Conservation (phyloP, 768 basidiomycete species). For the Boletus rubescentipes region DNA sequence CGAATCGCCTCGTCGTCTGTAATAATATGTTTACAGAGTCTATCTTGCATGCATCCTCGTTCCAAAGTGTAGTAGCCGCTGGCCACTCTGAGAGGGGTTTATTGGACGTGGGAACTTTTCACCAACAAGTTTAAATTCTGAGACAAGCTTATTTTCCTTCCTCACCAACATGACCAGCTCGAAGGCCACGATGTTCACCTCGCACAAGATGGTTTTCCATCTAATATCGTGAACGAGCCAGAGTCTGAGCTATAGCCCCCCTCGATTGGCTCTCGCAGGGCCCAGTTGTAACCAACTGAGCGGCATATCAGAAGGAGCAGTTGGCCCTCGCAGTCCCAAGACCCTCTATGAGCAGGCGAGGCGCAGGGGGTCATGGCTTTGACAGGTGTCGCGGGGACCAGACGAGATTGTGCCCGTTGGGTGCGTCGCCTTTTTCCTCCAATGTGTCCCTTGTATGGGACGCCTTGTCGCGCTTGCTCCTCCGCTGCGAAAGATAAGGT, state of each 20-base stretch:
- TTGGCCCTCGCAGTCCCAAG: conserved; percentile 37
- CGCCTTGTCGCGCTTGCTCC: conserved; percentile 6
- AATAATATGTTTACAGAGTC: too few relatives aligned
- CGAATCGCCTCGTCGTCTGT: too few relatives aligned
- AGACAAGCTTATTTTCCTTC: not conserved
- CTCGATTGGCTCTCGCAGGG: conserved; percentile 60
- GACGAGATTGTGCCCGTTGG: conserved; percentile 27
- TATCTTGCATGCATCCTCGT: too few relatives aligned
- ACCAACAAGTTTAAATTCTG: not conserved
- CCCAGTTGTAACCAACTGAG: conserved; percentile 53
- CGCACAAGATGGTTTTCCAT: conserved; percentile 42
- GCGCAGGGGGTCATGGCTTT: conserved; percentile 29
- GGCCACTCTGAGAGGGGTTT: too few relatives aligned
- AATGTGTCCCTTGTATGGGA: conserved; percentile 1
- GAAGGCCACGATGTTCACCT: conserved; percentile 67
- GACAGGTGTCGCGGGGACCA: conserved; percentile 55
- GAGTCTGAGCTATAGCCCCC: conserved; percentile 73
- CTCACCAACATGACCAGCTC: conserved; percentile 31
- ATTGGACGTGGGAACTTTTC: too few relatives aligned
- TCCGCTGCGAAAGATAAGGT: not conserved
- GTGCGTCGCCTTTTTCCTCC: conserved; percentile 11
- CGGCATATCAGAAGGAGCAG: conserved; percentile 66
- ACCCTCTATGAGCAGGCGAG: conserved; percentile 32
- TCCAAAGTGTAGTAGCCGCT: too few relatives aligned
- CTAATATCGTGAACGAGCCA: conserved; percentile 64